A percentile compares a stretch with the other conserved stretches of the same genome.
Evolutionary conservation across 1,139 yeast genomes (phyloP).

Genomic region (Saccharomyces hybrid): DNA sequence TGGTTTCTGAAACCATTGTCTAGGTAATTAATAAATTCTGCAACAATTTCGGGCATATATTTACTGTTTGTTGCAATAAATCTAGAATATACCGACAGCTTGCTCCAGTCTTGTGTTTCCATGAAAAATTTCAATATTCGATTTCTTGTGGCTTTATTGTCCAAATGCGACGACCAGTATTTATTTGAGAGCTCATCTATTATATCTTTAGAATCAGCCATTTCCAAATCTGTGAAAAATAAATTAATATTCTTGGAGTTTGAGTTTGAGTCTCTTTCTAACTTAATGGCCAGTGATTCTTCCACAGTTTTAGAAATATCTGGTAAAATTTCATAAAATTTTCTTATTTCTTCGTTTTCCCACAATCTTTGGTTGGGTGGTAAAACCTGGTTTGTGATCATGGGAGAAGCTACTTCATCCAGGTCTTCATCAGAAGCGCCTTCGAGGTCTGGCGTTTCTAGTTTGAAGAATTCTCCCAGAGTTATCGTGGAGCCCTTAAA

Average conservation of each 20-base stretch:
- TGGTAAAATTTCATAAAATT: constrained; percentile 52
- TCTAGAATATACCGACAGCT: constrained; percentile 47
- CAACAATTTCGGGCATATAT: constrained; percentile 45
- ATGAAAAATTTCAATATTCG: constrained; percentile 52
- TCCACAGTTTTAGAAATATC: constrained; percentile 23
- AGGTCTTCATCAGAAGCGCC: constrained; percentile 21
- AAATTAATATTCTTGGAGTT: constrained; percentile 39
- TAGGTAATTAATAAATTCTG: constrained; percentile 47
- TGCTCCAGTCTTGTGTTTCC: constrained; percentile 39
- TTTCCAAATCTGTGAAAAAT: constrained; percentile 42
- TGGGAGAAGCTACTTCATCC: constrained; percentile 11
- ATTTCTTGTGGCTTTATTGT: constrained; percentile 68
- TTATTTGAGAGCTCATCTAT: constrained; percentile 50
- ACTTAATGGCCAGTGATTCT: constrained; percentile 3
- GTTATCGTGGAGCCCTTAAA: constrained; percentile 40
- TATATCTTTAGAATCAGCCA: constrained; percentile 40
- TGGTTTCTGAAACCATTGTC: constrained; percentile 58
- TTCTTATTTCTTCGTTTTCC: constrained; percentile 58
- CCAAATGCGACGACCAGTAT: constrained; percentile 47
- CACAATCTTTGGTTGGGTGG: constrained; percentile 40
- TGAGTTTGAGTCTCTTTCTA: constrained; percentile 4
- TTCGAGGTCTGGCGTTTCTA: constrained; percentile 30
- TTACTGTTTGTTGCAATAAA: constrained; percentile 56
- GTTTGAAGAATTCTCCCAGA: constrained; percentile 39
- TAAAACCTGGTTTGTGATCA: constrained; percentile 22